phyloP scores from a whole-genome alignment of 2,329 filamentous ascomycete genomes.

The Aspergillus sojae region DNA sequence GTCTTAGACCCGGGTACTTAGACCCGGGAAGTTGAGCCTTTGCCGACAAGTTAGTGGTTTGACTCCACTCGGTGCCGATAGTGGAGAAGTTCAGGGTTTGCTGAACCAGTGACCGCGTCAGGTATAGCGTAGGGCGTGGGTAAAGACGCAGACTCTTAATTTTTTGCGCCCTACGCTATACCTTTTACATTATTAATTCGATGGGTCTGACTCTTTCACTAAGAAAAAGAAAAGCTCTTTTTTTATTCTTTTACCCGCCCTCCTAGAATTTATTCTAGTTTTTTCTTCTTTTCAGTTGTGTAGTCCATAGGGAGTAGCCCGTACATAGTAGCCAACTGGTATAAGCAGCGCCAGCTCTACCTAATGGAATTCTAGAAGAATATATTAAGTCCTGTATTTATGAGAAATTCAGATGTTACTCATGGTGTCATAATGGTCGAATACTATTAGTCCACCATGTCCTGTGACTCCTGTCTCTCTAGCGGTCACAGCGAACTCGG shows the following conservation, averaged over 20 bases:
- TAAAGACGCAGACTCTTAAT: neutral
- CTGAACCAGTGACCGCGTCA: neutral
- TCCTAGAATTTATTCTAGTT: too few species aligned
- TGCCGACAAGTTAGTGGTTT: neutral
- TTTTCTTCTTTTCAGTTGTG: neutral
- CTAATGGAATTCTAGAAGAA: neutral
- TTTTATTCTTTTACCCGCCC: neutral
- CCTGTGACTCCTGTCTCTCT: neutral
- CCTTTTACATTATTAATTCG: neutral
- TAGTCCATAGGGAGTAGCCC: neutral
- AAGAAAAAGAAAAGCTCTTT: neutral
- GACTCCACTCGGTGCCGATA: neutral
- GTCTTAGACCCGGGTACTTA: neutral
- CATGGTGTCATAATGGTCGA: neutral
- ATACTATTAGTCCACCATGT: neutral
- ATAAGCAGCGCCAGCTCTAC: too few species aligned
- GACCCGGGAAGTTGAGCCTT: neutral
- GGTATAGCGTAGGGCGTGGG: neutral
- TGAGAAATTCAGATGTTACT: neutral
- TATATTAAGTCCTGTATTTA: neutral
- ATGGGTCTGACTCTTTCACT: neutral
- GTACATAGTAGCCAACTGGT: neutral
- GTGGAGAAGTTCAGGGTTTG: neutral
- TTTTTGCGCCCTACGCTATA: neutral
- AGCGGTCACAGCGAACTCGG: neutral